A percentile compares a stretch with the other conserved stretches of the same genome.
phyloP scores from a whole-genome alignment of 2,329 filamentous ascomycete species.

The Colletotrichum noveboracense region DNA sequence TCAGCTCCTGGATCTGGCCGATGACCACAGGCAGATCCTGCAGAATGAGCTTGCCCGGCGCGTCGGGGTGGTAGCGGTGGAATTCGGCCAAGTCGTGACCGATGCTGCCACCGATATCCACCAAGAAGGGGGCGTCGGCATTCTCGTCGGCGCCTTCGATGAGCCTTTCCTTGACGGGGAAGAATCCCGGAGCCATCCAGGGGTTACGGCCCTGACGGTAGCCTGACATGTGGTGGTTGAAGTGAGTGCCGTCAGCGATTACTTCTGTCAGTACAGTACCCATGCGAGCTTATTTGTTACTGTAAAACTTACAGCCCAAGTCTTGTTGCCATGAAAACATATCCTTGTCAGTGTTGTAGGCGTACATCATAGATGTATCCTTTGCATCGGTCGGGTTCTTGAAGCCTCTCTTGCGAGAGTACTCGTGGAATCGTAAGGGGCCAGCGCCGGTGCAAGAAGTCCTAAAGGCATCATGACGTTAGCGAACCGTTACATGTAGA shows the following conservation, averaged over 20 bases:
- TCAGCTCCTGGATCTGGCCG: conserved; percentile 32
- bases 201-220: conserved; percentile 35
- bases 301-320: not conserved
- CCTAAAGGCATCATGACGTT: not conserved
- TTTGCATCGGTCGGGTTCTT: conserved; percentile 32
- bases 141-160: conserved; percentile 29
- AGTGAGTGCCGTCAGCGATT: conserved; percentile 24
- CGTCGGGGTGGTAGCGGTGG: conserved; percentile 36
- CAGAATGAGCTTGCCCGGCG: conserved; percentile 41
- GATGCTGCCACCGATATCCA: conserved; percentile 39
- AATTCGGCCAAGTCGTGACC: conserved; percentile 41
- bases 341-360: conserved; percentile 38
- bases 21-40: conserved; percentile 53
- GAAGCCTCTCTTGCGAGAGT: conserved; percentile 30
- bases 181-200: conserved; percentile 38
- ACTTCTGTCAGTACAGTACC: not conserved
- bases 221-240: conserved; percentile 43
- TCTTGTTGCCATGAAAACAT: conserved; percentile 39
- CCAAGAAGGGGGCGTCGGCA: conserved; percentile 29
- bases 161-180: conserved; percentile 35
- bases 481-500: not conserved
- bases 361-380: conserved; percentile 35
- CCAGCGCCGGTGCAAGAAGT: conserved; percentile 19
- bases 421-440: conserved; percentile 34
- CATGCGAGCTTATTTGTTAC: accelerated